Percentiles rank a stretch among this genome's conserved stretches.
Evolutionary conservation across 2,329 filamentous ascomycete genomes (phyloP).

Genomic region (Daldinia eschscholtzii): DNA sequence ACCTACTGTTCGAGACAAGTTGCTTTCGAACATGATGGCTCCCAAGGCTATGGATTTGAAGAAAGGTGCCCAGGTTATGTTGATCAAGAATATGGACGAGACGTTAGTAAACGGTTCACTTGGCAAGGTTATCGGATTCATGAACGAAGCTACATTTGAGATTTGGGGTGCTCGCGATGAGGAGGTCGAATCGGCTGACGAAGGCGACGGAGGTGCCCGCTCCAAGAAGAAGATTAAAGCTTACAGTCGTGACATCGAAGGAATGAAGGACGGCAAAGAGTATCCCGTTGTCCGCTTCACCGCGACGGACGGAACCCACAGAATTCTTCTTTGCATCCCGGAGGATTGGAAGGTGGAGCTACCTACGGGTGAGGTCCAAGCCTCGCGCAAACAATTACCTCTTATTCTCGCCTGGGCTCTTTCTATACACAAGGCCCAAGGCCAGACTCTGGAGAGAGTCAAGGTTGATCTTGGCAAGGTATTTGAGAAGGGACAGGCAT

Average conservation of each 20-base stretch:
- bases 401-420: slow-evolving; percentile 96
- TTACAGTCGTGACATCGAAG: slow-evolving; percentile 59
- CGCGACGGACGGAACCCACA: slow-evolving; percentile 79
- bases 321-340: slow-evolving; percentile 83
- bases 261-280: slow-evolving; percentile 64
- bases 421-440: slow-evolving; percentile 98
- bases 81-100: slow-evolving; percentile 99
- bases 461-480: slow-evolving; percentile 93
- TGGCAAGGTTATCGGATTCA: slow-evolving; percentile 86
- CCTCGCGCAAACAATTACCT: slow-evolving; percentile 83
- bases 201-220: slow-evolving; percentile 55
- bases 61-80: slow-evolving; percentile 95
- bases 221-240: slow-evolving; percentile 69
- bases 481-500: slow-evolving; percentile 98
- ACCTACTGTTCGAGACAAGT: slow-evolving; percentile 75
- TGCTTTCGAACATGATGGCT: slow-evolving; percentile 93
- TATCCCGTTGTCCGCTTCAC: slow-evolving; percentile 90
- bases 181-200: slow-evolving; percentile 59
- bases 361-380: slow-evolving; percentile 94
- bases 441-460: slow-evolving; percentile 91
- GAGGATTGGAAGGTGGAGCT: slow-evolving; percentile 98
- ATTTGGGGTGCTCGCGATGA: slow-evolving; percentile 50
- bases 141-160: slow-evolving; percentile 62
- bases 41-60: slow-evolving; percentile 85
- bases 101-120: slow-evolving; percentile 93